phyloP scores from a whole-genome alignment of 768 basidiomycete species.

The Hygrocybe punicea region DNA sequence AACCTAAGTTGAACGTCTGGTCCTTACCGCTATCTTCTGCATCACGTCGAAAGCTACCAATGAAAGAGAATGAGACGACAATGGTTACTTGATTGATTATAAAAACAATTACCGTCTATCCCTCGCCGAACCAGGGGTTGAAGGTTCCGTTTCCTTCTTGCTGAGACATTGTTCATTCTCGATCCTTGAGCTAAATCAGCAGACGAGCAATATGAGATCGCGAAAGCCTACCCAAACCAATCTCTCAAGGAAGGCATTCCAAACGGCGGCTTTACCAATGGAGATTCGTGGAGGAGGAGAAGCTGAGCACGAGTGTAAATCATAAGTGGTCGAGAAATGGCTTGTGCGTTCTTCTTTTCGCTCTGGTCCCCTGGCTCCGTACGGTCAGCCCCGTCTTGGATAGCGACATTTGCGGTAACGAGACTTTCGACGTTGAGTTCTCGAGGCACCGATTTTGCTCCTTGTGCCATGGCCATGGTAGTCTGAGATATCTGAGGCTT shows the following conservation, averaged over 20 bases:
- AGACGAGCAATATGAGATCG: slow-evolving; percentile 24
- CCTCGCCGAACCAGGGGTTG: slow-evolving; percentile 49
- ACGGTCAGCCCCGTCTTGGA: slow-evolving; percentile 25
- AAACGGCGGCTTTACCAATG: slow-evolving; percentile 63
- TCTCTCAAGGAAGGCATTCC: slow-evolving; percentile 81
- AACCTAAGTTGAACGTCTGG: background rate
- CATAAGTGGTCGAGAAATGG: slow-evolving; percentile 45
- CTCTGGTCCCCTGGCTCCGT: slow-evolving; percentile 16
- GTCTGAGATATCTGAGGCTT: background rate
- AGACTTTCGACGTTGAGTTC: slow-evolving; percentile 9
- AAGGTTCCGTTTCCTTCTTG: slow-evolving; percentile 70
- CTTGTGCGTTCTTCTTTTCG: slow-evolving; percentile 29
- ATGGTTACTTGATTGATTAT: slow-evolving; percentile 3
- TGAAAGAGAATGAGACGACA: slow-evolving; percentile 6
- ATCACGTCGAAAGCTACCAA: slow-evolving; percentile 67
- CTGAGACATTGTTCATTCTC: slow-evolving; percentile 63
- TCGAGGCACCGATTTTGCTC: background rate
- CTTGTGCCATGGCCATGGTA: slow-evolving; percentile 12
- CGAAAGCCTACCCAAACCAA: slow-evolving; percentile 76
- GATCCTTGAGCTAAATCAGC: slow-evolving; percentile 31
- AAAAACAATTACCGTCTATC: slow-evolving; percentile 58
- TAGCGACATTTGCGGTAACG: slow-evolving; percentile 29
- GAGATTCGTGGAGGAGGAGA: slow-evolving; percentile 68
- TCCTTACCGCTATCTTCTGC: slow-evolving; percentile 66
- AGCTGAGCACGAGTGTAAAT: slow-evolving; percentile 71